These are phyloP conservation scores for Kodamaea anthophila DNA, from an alignment of 1,139 yeast genomes.

Conservation along the genomic window DNA sequence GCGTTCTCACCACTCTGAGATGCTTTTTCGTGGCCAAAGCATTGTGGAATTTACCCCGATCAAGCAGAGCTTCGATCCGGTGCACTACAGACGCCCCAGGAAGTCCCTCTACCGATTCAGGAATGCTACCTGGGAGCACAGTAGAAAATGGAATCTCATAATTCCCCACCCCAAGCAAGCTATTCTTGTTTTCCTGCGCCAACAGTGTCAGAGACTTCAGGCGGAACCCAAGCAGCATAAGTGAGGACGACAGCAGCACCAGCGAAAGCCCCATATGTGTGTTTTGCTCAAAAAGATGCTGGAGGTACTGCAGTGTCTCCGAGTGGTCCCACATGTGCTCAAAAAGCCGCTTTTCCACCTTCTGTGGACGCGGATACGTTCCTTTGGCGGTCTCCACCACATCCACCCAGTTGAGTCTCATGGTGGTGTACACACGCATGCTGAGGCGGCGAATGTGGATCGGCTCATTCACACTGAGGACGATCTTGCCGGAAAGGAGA, in stretches of 20 bases:
- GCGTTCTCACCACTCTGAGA: constrained; percentile 78
- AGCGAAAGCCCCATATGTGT: constrained; percentile 10
- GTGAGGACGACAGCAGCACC: constrained; percentile 30
- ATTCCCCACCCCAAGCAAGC: constrained; percentile 61
- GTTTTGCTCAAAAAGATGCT: constrained; percentile 25
- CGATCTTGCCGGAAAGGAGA: constrained; percentile 69
- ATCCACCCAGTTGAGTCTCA: constrained; percentile 57
- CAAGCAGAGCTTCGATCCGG: constrained; percentile 72
- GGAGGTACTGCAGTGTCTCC: constrained; percentile 38
- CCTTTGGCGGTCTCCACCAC: constrained; percentile 42
- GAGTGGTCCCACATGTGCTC: constrained; percentile 74
- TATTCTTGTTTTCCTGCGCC: constrained; percentile 3
- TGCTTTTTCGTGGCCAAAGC: constrained; percentile 65
- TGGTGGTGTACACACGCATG: constrained; percentile 58
- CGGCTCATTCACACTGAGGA: constrained; percentile 72
- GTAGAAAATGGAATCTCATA: constrained; percentile 89
- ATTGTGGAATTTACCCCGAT: constrained; percentile 71
- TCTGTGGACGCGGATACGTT: constrained; percentile 42
- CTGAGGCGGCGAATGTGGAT: constrained; percentile 58
- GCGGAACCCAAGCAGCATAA: constrained; percentile 27
- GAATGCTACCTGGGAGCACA: constrained; percentile 74
- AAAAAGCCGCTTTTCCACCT: constrained; percentile 60
- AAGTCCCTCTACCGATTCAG: constrained; percentile 87
- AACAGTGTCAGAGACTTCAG: constrained; percentile 23
- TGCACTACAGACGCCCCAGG: constrained; percentile 81